These are phyloP conservation scores for Arthrobotrys iridis DNA, from an alignment of 2,329 filamentous ascomycete species.

Conservation along the genomic window DNA sequence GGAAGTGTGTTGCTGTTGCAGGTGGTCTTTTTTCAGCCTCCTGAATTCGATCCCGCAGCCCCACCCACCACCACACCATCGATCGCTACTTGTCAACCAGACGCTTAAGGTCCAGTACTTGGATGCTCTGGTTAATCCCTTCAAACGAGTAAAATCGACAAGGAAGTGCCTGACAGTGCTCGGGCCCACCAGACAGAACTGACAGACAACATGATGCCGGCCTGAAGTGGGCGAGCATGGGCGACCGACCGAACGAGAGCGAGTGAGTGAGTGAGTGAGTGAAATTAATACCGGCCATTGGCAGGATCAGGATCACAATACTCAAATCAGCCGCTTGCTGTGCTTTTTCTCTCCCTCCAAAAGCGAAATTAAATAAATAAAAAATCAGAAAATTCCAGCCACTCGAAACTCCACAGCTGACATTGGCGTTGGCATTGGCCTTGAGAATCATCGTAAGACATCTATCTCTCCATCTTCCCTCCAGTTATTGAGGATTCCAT, in stretches of 20 bases:
- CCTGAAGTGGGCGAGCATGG: too few relatives aligned
- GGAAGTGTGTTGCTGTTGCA: not conserved
- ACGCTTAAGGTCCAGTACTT: not conserved
- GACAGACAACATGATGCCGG: not conserved
- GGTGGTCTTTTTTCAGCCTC: slow-evolving; percentile 27
- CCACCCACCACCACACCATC: slow-evolving; percentile 8
- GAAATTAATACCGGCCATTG: not conserved
- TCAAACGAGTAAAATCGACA: too few relatives aligned
- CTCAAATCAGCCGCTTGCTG: slow-evolving; percentile 10
- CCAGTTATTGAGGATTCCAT: not conserved
- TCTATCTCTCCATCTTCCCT: not conserved
- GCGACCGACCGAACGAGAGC: too few relatives aligned
- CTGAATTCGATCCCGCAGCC: slow-evolving; percentile 22
- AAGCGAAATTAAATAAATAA: slow-evolving; percentile 25
- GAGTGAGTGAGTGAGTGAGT: not conserved
- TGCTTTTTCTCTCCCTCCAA: not conserved
- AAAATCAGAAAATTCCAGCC: too few relatives aligned
- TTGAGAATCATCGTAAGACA: not conserved
- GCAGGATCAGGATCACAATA: slow-evolving; percentile 29
- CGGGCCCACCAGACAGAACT: not conserved
- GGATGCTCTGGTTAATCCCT: not conserved
- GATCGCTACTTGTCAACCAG: not conserved
- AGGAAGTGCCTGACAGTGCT: not conserved
- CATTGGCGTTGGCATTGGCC: too few relatives aligned
- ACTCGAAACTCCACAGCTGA: slow-evolving; percentile 17